These are phyloP conservation scores for Nicotiana paniculata DNA, from an alignment of 257 asterid genomes.

Conservation along the genomic window DNA sequence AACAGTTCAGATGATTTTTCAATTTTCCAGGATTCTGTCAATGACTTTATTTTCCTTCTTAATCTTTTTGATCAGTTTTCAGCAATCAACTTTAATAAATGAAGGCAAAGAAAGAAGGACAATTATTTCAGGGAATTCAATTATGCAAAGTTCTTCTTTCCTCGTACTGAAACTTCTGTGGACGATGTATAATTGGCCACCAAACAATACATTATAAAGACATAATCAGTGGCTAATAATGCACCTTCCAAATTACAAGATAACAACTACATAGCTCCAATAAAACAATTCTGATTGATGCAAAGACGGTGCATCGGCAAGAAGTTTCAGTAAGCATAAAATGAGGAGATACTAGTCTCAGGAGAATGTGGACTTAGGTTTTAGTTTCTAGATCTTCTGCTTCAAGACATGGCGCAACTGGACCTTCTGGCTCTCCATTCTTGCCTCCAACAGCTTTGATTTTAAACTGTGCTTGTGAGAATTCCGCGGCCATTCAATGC, in stretches of 20 bases:
- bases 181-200: neutral
- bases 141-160: neutral
- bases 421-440: constrained; percentile 77
- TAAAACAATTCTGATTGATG: neutral
- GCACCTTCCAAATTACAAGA: neutral
- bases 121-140: neutral
- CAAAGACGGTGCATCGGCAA: neutral
- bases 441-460: constrained; percentile 69
- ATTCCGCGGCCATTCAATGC: constrained; percentile 77
- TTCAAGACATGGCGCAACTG: constrained; percentile 89
- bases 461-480: constrained; percentile 68
- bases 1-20: neutral
- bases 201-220: neutral
- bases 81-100: neutral
- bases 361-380: neutral
- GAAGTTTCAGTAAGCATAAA: constrained; percentile 3
- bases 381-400: constrained; percentile 52
- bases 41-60: neutral
- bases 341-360: neutral
- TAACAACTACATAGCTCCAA: neutral
- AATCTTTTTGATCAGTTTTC: neutral
- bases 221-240: neutral
- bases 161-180: neutral
- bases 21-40: neutral
- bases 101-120: neutral